Evolutionary conservation across 257 asterid species (phyloP).

Genomic region (Cinchona pubescens): DNA sequence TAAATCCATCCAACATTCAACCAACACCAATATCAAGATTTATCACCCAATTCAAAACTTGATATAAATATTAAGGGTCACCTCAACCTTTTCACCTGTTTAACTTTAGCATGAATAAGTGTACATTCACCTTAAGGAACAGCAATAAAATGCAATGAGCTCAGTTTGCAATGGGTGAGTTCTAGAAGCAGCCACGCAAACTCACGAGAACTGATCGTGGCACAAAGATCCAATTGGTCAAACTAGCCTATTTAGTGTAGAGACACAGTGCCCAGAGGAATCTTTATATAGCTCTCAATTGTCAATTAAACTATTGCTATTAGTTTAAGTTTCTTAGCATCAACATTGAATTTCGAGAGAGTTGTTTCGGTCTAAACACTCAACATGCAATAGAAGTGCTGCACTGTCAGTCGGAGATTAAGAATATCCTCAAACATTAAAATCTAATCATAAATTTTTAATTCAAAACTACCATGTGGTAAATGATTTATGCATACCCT

Average conservation of each 20-base stretch:
- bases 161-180: background rate
- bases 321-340: background rate
- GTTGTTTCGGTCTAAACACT: background rate
- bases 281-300: background rate
- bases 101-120: background rate
- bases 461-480: background rate
- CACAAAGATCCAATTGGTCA: background rate
- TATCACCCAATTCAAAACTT: background rate
- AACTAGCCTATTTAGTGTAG: background rate
- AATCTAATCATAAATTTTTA: background rate
- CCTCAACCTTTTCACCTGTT: background rate
- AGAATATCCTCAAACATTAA: background rate
- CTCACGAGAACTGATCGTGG: background rate
- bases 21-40: background rate
- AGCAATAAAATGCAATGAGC: background rate
- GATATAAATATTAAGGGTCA: background rate
- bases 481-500: background rate
- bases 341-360: background rate
- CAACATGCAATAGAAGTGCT: background rate
- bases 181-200: background rate
- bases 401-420: background rate
- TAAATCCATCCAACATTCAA: background rate
- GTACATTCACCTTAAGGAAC: background rate
- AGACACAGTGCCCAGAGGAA: background rate
- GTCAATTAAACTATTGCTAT: background rate